Base-by-base conservation (phyloP, 176 grass and related monocot species). In the Tuctoria greenei region DNA sequence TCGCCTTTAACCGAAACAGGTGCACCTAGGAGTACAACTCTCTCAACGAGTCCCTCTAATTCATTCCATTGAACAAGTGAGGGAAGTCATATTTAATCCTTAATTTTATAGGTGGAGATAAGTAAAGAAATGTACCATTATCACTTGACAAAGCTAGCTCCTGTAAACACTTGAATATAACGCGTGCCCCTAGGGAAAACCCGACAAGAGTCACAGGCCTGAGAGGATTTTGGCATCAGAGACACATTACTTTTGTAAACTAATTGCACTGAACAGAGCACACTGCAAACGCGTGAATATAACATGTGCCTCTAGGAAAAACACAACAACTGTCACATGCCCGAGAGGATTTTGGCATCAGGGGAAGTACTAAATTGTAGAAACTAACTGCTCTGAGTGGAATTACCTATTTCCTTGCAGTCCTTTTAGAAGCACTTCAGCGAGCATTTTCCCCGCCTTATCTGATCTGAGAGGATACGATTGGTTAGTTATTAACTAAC, bases 181-280 rank as follows among this genome's bases (percentile, higher is more conserved):
- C 95, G 17, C 95, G 88, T 0, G 95, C 95, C 66, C 94, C 95
- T 34, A 97, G 82, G 34, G 95, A 97, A 85, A 93, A 97, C 13
- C 95, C 95, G 82, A 97, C 7, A 25, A 97, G 95, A 8, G 95
- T 97, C 17, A 97, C 88, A 55, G 95, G 95, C 86, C 95, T 97
- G 81, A 27, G 59, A 78, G 21, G 80, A 69, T 40, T 15, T 49
- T 37, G 7, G 28, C 54, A 80, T 83, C 61, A 80, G 34, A 56
- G 65, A 9, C 17, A 20, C 69, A 49, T 10, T 40, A 46, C 45
- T 43, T 57, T 50, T 0, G 35, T 31, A 42, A 17, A 70, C 8
- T 38, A 79, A 57, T 10, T 34, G 56, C 27, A 1, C 2, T 57
- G 6, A 50, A 78, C 45, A 54, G 64, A 87, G 69, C 34, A 31